Base-by-base conservation (phyloP, 2,329 filamentous ascomycete species). In the Microthyrium microscopicum region DNA sequence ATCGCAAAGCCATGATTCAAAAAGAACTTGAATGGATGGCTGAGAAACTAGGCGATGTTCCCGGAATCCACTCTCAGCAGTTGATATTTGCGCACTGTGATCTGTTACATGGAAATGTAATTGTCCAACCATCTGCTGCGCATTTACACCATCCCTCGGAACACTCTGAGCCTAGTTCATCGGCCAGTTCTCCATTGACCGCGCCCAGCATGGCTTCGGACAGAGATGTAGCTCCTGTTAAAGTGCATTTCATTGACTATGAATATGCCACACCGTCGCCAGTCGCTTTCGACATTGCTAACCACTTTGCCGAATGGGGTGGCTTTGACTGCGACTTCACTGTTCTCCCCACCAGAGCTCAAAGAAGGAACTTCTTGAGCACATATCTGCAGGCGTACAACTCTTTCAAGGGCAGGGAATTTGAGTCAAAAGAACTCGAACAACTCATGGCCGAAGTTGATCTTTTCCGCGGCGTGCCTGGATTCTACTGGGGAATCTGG, bases 291-390 rank as follows among this genome's bases (percentile, higher is more conserved):
- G 89, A 98, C 53, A 75, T 98, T 45, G 78, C 87, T 32, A 98
- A 98, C 59, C 89, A 98, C 62, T 93, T 98, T 52, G 84, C 89
- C 30, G 89, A 98, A 59, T 98, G 89, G 87, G 85, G 78, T 39
- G 89, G 89, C 37, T 94, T 94, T 49, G 83, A 92, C 46, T 98
- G 89, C 62, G 84, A 95, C 55, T 85, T 80, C 59, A 71, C 60
- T 46, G 76, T 77, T 44, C 67, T 95, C 36, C 89, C 89, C 4
- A 89, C 81, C 1, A 69, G 68, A 40, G 62, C 73, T 15, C 73
- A 87, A 46, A 77, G 89, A 19, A 69, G 72, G 28, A 71, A 76
- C 35, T 98, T 98, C 56, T 69, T 95, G 39, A 62, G 67, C 41
- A 77, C 87, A 50, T 98, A 98, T 50, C 68, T 93, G 19, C 63